phyloP scores from a whole-genome alignment of 139 green algal genomes.

The Coccomyxa sp. region DNA sequence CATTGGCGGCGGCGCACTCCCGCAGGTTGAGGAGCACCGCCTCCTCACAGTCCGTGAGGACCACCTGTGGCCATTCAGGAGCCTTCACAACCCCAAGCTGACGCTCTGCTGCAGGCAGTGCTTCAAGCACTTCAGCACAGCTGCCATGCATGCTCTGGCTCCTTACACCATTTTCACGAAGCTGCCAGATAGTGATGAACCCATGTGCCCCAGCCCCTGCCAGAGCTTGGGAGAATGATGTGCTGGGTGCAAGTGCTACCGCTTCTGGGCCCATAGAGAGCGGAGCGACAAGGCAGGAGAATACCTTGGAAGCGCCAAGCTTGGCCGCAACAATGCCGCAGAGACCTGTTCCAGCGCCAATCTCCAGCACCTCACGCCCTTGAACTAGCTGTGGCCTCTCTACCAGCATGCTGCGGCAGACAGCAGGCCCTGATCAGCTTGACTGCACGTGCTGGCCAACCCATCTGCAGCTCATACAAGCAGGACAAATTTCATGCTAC shows the following conservation, averaged over 20 bases:
- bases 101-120: not conserved
- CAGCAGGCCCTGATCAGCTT: not conserved
- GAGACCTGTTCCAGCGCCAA: constrained; percentile 71
- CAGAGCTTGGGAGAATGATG: not conserved
- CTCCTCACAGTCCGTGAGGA: constrained; percentile 68
- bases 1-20: constrained; percentile 23
- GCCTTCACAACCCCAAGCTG: not conserved
- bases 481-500: not conserved
- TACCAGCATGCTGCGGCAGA: constrained; percentile 42
- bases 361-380: constrained; percentile 64
- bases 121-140: no score
- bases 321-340: constrained; percentile 71
- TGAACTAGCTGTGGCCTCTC: constrained; percentile 39
- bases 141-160: not conserved
- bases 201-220: not conserved
- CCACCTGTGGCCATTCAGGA: constrained; percentile 25
- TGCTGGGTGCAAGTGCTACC: not conserved
- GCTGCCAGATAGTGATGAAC: not conserved
- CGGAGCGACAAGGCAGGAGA: not conserved
- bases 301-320: constrained; percentile 48
- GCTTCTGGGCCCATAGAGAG: not conserved
- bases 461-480: not conserved
- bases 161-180: not conserved
- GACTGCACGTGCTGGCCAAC: not conserved
- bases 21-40: constrained; percentile 60